Base-by-base conservation (phyloP, 2,329 filamentous ascomycete species). In the Colletotrichum aenigma region DNA sequence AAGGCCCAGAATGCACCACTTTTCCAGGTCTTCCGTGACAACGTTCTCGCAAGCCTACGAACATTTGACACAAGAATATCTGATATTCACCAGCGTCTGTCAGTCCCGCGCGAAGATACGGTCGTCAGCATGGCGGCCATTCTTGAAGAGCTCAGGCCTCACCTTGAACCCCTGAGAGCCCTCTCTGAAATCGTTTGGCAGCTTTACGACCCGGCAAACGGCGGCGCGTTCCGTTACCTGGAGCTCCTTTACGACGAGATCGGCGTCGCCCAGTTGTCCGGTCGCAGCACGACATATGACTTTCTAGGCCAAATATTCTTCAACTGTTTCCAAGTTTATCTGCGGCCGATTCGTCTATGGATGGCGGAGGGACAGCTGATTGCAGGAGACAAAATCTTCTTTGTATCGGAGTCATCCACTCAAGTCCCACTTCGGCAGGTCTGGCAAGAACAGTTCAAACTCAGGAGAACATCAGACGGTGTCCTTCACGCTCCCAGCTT, bases 321-420 rank as follows among this genome's bases (percentile, higher is more conserved):
- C 71, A 90, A 94, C 61, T 98, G 95, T 81, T 94, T 98, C 74
- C 91, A 93, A 73, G 92, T 95, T 2, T 98, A 98, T 82, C 88
- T 97, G 48, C 92, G 92, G 52, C 95, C 96, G 0, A 93, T 98
- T 60, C 90, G 93, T 43, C 86, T 89, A 18, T 98, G 96, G 96
- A 96, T 98, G 92, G 92, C 95, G 79, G 89, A 91, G 48, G 96
- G 96, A 1, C 91, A 92, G 70, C 85, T 98, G 5, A 86, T 91
- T 3, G 85, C 89, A 1, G 88, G 89, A 2, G 93, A 96, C 78
- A 91, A 91, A 76, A 89, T 91, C 1, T 97, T 98, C 81, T 98
- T 78, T 80, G 89, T 98, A 7, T 89, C 89, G 4, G 89, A 93
- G 74, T 87, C 88, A 4, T 83, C 89, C 6, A 87, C 88, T 6